Percentiles rank a stretch among this genome's conserved stretches.
phyloP scores from a whole-genome alignment of 306 rosid genomes.

The Aeschynomene evenia region DNA sequence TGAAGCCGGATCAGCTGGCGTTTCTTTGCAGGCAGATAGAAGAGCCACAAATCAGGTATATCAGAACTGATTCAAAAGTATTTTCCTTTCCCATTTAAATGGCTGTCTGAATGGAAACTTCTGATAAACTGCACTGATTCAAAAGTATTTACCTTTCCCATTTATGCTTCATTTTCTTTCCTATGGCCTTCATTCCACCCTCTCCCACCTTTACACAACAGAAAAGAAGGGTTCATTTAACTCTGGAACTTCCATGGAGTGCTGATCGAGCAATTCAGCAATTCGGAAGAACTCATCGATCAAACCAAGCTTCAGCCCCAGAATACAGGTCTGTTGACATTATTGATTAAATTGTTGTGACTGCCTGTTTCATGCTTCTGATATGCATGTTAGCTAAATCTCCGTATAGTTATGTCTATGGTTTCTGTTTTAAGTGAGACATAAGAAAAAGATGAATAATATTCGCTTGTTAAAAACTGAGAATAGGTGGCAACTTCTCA shows the following conservation, averaged over 20 bases:
- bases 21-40: slow-evolving; percentile 97
- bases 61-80: slow-evolving; percentile 19
- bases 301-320: slow-evolving; percentile 99
- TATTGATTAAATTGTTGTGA: not conserved
- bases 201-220: slow-evolving; percentile 37
- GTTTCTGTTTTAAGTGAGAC: not conserved
- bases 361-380: slow-evolving; percentile 16
- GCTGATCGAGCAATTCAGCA: slow-evolving; percentile 99
- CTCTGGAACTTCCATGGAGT: slow-evolving; percentile 99
- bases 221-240: slow-evolving; percentile 97
- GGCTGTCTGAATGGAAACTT: slow-evolving; percentile 19
- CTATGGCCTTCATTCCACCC: slow-evolving; percentile 15
- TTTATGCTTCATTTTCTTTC: slow-evolving; percentile 23
- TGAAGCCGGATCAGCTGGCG: slow-evolving; percentile 99
- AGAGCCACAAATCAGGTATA: slow-evolving; percentile 85
- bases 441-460: too few relatives aligned
- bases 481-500: too few relatives aligned
- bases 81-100: not conserved
- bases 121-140: slow-evolving; percentile 3
- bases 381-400: not conserved
- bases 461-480: too few relatives aligned
- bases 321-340: slow-evolving; percentile 72
- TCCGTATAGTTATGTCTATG: not conserved
- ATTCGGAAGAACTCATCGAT: slow-evolving; percentile 98
- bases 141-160: too few relatives aligned